These are phyloP conservation scores for Cladosporium sp. DNA, from an alignment of 2,329 filamentous ascomycete species.

Conservation along the genomic window DNA sequence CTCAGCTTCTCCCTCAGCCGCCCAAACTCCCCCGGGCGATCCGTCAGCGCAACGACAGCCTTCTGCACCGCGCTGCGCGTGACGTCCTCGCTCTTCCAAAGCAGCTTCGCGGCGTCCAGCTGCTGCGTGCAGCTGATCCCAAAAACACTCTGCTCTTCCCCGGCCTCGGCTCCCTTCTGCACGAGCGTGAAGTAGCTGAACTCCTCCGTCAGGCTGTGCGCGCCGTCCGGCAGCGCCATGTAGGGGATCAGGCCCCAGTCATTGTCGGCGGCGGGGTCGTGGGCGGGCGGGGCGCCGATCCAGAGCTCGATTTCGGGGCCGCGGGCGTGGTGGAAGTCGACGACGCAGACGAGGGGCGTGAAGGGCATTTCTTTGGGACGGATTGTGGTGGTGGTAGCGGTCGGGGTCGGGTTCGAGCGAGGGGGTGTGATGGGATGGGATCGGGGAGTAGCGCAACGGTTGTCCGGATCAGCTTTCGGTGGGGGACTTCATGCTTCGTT, in stretches of 20 bases:
- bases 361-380: conserved; percentile 25
- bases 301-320: conserved; percentile 92
- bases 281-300: conserved; percentile 69
- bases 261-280: conserved; percentile 76
- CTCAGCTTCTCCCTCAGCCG: conserved; percentile 83
- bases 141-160: conserved; percentile 57
- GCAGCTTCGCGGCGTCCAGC: conserved; percentile 70
- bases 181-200: conserved; percentile 95
- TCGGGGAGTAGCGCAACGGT: not conserved
- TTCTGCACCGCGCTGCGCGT: conserved; percentile 98
- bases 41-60: conserved; percentile 90
- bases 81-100: conserved; percentile 76
- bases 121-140: conserved; percentile 94
- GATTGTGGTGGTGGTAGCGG: not conserved
- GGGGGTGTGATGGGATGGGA: not conserved
- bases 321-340: conserved; percentile 50
- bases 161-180: conserved; percentile 33
- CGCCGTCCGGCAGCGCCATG: conserved; percentile 93
- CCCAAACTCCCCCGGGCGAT: conserved; percentile 83
- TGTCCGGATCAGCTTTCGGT: conserved; percentile 9
- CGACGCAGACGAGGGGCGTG: conserved; percentile 44
- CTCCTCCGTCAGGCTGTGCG: conserved; percentile 89
- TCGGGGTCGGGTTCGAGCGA: not conserved
- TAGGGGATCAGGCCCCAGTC: conserved; percentile 91
- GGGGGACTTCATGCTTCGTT: conserved; percentile 9